A percentile compares a stretch with the other conserved stretches of the same genome.
phyloP scores from a whole-genome alignment of 371 early-diverging fungal species.

The Zopfochytrium polystomum region DNA sequence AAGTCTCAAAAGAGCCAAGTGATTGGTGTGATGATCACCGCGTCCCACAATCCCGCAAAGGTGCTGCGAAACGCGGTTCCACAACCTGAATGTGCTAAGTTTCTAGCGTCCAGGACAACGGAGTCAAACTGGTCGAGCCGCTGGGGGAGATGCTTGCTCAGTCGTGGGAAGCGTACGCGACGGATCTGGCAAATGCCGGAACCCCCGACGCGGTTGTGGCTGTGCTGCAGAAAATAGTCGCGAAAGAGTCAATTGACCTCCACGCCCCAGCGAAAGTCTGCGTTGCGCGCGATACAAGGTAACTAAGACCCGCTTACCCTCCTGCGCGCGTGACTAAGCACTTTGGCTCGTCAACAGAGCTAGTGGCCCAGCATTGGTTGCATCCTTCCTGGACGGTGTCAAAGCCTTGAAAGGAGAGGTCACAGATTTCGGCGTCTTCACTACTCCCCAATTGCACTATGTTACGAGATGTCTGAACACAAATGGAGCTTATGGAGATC shows the following conservation, averaged over 20 bases:
- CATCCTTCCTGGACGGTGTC: slow-evolving; percentile 78
- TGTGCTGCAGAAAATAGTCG: slow-evolving; percentile 64
- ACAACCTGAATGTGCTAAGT: slow-evolving; percentile 8
- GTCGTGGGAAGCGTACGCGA: slow-evolving; percentile 94
- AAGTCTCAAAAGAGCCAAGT: slow-evolving; percentile 77
- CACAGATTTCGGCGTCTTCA: slow-evolving; percentile 85
- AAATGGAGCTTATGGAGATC: slow-evolving; percentile 81
- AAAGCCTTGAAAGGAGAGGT: slow-evolving; percentile 64
- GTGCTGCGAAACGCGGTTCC: too few species aligned
- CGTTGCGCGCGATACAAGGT: slow-evolving; percentile 92
- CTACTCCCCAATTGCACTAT: slow-evolving; percentile 98
- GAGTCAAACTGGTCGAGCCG: slow-evolving; percentile 98
- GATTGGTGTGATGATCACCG: slow-evolving; percentile 99
- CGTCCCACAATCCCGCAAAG: slow-evolving; percentile 95
- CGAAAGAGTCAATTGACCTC: slow-evolving; percentile 68
- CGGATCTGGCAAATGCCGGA: slow-evolving; percentile 86
- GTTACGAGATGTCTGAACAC: slow-evolving; percentile 87
- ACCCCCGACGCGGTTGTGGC: slow-evolving; percentile 64
- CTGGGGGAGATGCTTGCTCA: slow-evolving; percentile 97
- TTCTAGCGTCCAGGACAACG: slow-evolving; percentile 83
- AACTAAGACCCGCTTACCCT: slow-evolving; percentile 13
- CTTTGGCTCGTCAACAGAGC: slow-evolving; percentile 51
- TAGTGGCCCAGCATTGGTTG: slow-evolving; percentile 78
- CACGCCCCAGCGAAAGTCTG: slow-evolving; percentile 62
- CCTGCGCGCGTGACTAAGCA: not conserved